These are phyloP conservation scores for Dactylellina parvicollis DNA, from an alignment of 2,329 filamentous ascomycete genomes.

Conservation along the genomic window DNA sequence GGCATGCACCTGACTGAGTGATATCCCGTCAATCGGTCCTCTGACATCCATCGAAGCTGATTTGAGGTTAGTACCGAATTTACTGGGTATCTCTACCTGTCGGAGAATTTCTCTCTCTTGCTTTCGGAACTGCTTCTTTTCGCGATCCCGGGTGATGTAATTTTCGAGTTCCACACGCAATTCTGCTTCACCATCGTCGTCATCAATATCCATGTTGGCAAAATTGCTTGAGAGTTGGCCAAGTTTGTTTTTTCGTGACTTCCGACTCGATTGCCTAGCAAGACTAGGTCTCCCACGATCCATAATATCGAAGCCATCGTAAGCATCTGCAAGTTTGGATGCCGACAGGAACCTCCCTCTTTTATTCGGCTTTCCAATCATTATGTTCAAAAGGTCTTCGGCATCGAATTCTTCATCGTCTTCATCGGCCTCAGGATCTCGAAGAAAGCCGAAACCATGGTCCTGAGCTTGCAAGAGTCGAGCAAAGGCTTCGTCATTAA, in stretches of 20 bases:
- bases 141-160: slow-evolving; percentile 74
- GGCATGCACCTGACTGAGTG: slow-evolving; percentile 73
- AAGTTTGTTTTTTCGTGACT: slow-evolving; percentile 70
- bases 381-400: slow-evolving; percentile 66
- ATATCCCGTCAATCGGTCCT: slow-evolving; percentile 79
- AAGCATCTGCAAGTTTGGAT: slow-evolving; percentile 64
- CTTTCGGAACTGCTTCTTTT: slow-evolving; percentile 77
- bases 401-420: slow-evolving; percentile 61
- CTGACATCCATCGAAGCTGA: slow-evolving; percentile 67
- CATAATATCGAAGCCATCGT: slow-evolving; percentile 80
- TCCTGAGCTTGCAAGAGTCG: slow-evolving; percentile 69
- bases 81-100: slow-evolving; percentile 72
- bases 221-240: neutral
- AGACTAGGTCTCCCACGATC: slow-evolving; percentile 79
- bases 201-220: slow-evolving; percentile 66
- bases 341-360: slow-evolving; percentile 62
- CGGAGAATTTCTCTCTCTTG: slow-evolving; percentile 75
- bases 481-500: slow-evolving; percentile 68
- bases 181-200: slow-evolving; percentile 74
- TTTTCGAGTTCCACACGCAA: slow-evolving; percentile 70
- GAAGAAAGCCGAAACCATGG: slow-evolving; percentile 3
- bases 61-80: slow-evolving; percentile 63
- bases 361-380: slow-evolving; percentile 31
- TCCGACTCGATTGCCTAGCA: slow-evolving; percentile 64
- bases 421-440: slow-evolving; percentile 52